A percentile compares a stretch with the other conserved stretches of the same genome.
These are phyloP conservation scores for Talaromyces pinophilus DNA, from an alignment of 2,329 filamentous ascomycete genomes.

Conservation along the genomic window DNA sequence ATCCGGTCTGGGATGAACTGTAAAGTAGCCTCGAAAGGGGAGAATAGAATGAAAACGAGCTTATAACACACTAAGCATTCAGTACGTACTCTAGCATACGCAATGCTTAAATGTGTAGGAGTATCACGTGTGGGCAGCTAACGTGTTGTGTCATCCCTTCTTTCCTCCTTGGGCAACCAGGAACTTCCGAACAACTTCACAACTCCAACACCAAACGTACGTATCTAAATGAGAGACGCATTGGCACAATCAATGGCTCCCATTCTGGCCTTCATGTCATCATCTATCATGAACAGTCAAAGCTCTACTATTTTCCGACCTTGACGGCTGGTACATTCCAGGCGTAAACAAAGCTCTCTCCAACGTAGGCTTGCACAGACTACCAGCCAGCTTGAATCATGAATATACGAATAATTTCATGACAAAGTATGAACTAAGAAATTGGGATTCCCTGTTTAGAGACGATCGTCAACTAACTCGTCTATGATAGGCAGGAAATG, in stretches of 20 bases:
- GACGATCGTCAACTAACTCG: slow-evolving; percentile 12
- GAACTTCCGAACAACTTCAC: not conserved
- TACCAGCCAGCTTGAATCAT: slow-evolving; percentile 14
- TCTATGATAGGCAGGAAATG: slow-evolving; percentile 2
- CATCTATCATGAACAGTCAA: not conserved
- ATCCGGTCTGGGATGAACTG: not conserved
- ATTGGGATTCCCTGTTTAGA: not conserved
- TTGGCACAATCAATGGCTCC: not conserved
- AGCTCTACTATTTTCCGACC: not conserved
- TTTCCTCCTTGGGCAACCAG: not conserved
- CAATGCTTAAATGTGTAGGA: not conserved
- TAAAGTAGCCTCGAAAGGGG: not conserved
- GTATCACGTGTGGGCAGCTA: not conserved
- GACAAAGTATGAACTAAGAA: not conserved
- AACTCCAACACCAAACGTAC: not conserved
- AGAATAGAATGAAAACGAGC: not conserved
- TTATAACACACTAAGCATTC: not conserved
- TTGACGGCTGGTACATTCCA: slow-evolving; percentile 2
- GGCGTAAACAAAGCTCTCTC: not conserved
- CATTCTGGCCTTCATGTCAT: not conserved
- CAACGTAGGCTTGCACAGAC: not conserved
- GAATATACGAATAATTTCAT: not conserved
- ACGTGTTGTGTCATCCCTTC: slow-evolving; percentile 1
- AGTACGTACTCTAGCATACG: not conserved
- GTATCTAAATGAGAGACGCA: too few species aligned